Base-by-base conservation (phyloP, 306 rosid species). In the Gleditsia sinensis region DNA sequence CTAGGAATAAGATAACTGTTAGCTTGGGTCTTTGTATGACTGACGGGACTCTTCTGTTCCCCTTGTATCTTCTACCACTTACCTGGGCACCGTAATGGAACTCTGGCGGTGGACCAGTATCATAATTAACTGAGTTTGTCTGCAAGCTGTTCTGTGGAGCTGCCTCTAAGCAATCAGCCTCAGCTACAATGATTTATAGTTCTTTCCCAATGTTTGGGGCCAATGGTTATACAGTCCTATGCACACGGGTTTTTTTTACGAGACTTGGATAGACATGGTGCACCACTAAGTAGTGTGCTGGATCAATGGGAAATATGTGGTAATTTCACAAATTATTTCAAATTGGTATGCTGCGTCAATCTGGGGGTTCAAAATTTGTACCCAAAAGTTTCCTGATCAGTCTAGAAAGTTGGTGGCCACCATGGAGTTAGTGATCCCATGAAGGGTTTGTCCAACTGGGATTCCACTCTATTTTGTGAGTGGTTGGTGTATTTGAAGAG, bases 1-100 rank as follows among this genome's bases (percentile, higher is more conserved):
- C 21, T 62, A 25, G 49, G 39, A 60, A 59, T 56, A 59, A 60
- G 60, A 32, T 68, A 33, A 54, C 58, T 5, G 25, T 67, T 39
- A 46, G 27, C 74, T 42, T 48, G 58, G 40, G 67, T 71, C n/a
- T 39, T 3, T 32, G 46, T 19, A 30, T 64, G 51, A 30, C 27
- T 67, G 45, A 17, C n/a, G 59, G 24, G 12, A 54, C 33, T 67
- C 62, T n/a, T n/a, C n/a, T n/a, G n/a, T 60, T 33, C n/a, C 27
- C 40, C 30, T 1, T 16, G 7, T 56, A 56, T 30, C 36, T 53
- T 24, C 20, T 24, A 27, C 37, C 24, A 2, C 32, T 19, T 36
- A 9, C 37, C 33, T 34, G 4, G 63, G 16, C 27, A 8, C 42
- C 40, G 17, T 39, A n/a, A 13, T 33, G 34, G 17, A 20, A 46